A percentile compares a stretch with the other conserved stretches of the same genome.
Conservation (phyloP, 176 grass and related monocot species). For the Phoenix roebelenii region DNA sequence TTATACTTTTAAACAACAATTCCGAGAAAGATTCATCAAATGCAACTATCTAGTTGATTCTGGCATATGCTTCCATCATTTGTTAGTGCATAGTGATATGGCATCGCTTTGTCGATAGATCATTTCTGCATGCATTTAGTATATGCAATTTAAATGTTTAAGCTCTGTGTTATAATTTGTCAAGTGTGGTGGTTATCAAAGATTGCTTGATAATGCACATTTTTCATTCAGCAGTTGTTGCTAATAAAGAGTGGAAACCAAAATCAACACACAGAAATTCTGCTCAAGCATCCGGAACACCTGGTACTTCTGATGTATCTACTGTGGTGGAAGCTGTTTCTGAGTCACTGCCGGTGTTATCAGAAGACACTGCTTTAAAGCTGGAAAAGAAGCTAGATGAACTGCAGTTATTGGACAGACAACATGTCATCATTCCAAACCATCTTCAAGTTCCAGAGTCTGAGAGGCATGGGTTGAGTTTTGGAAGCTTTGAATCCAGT, state of each 20-base stretch:
- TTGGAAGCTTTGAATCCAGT: conserved; percentile 69
- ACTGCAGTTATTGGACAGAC: conserved; percentile 41
- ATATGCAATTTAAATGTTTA: neutral
- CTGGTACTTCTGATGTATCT: conserved; percentile 23
- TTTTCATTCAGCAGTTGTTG: conserved; percentile 34
- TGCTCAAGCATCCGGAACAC: conserved; percentile 27
- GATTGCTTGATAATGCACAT: neutral
- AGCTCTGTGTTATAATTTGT: neutral
- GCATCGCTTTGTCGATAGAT: neutral
- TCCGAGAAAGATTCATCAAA: too few relatives aligned
- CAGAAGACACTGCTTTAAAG: conserved; percentile 21
- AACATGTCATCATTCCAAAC: conserved; percentile 82
- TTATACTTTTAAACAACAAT: too few relatives aligned
- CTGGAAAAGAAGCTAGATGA: conserved; percentile 38
- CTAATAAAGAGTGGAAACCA: conserved; percentile 92
- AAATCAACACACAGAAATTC: conserved; percentile 45
- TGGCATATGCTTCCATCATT: neutral
- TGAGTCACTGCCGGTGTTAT: conserved; percentile 27
- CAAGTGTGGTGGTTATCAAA: neutral
- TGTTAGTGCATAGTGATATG: neutral
- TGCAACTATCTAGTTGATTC: too few relatives aligned
- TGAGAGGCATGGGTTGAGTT: conserved; percentile 71
- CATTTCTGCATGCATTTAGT: neutral
- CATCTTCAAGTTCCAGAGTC: conserved; percentile 83
- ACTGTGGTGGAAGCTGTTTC: conserved; percentile 27